Evolutionary conservation across 208 protist species (phyloP).

Genomic region (Crithidia mellificae): DNA sequence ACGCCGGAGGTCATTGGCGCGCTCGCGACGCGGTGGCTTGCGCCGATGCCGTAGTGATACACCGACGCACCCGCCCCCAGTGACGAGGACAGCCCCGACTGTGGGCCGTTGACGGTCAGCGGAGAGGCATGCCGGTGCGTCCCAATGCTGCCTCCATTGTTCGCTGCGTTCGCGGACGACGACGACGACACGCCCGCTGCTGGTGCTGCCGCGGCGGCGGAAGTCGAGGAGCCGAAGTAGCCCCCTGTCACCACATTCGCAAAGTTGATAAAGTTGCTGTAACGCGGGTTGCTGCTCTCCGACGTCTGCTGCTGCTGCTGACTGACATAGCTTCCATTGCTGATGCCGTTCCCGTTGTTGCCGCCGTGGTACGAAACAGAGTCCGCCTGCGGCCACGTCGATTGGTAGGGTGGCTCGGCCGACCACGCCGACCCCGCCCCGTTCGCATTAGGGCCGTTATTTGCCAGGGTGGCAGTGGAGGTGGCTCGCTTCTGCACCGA

Average conservation of each 20-base stretch:
- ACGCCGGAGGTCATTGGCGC: constrained; percentile 1
- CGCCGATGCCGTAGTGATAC: constrained; percentile 8
- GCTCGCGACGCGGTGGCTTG: constrained; percentile 3
- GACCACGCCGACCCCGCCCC: constrained; percentile 3
- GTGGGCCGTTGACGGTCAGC: neutral
- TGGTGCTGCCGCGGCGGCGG: no score
- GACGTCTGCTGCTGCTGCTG: constrained; percentile 13
- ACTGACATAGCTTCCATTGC: neutral
- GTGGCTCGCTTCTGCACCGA: constrained; percentile 21
- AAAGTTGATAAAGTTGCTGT: constrained; percentile 35
- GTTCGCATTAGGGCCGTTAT: neutral
- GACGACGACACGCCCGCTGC: no score
- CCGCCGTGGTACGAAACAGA: neutral
- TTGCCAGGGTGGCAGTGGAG: neutral
- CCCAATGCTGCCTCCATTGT: neutral
- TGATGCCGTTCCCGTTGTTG: neutral
- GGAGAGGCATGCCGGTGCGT: constrained; percentile 2
- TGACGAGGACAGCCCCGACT: neutral
- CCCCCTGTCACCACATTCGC: constrained; percentile 13
- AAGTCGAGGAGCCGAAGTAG: constrained; percentile 7
- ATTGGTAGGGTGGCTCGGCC: constrained; percentile 23
- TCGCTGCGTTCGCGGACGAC: no score
- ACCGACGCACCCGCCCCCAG: neutral
- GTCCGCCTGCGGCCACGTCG: constrained; percentile 1
- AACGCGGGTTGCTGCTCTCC: constrained; percentile 12